A percentile compares a stretch with the other conserved stretches of the same genome.
phyloP scores from a whole-genome alignment of 495 filamentous ascomycete species.

The Apiosordaria backusii region DNA sequence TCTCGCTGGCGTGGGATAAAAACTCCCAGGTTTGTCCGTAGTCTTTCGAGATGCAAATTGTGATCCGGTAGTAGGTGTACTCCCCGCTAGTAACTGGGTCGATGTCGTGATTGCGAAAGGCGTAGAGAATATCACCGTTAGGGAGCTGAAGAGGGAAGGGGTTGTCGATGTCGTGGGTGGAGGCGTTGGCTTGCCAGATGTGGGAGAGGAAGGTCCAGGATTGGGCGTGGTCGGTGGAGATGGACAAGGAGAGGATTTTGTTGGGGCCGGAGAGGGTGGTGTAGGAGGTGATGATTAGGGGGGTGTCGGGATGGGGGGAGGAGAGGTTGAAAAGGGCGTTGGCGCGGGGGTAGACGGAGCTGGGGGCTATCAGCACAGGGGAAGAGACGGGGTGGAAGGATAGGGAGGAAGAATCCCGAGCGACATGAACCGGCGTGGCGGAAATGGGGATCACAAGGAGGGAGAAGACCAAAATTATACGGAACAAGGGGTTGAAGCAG shows the following conservation, averaged over 20 bases:
- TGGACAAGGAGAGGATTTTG: background rate
- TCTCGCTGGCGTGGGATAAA: constrained; percentile 11
- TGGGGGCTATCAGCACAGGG: background rate
- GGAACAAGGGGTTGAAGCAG: no score
- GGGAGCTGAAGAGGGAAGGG: constrained; percentile 53
- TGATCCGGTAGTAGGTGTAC: constrained; percentile 39
- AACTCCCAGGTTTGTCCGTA: constrained; percentile 6
- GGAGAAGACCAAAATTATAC: background rate
- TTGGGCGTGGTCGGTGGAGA: constrained; percentile 36
- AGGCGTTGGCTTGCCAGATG: constrained; percentile 28
- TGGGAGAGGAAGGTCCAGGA: constrained; percentile 41
- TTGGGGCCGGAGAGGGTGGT: background rate
- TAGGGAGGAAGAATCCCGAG: no score
- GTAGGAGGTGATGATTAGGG: background rate
- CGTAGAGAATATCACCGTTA: constrained; percentile 48
- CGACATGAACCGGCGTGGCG: no score
- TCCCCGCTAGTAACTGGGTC: constrained; percentile 28
- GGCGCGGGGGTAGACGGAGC: constrained; percentile 24
- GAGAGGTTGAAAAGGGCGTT: background rate
- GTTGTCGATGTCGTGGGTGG: constrained; percentile 57
- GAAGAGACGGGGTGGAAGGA: background rate
- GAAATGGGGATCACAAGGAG: background rate
- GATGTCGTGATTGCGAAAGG: constrained; percentile 58
- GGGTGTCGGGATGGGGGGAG: background rate
- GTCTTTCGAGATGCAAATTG: constrained; percentile 15